Percentiles rank a stretch among this genome's conserved stretches.
Conservation (phyloP, 495 filamentous ascomycete genomes). For the Pyrenula massariospora region DNA sequence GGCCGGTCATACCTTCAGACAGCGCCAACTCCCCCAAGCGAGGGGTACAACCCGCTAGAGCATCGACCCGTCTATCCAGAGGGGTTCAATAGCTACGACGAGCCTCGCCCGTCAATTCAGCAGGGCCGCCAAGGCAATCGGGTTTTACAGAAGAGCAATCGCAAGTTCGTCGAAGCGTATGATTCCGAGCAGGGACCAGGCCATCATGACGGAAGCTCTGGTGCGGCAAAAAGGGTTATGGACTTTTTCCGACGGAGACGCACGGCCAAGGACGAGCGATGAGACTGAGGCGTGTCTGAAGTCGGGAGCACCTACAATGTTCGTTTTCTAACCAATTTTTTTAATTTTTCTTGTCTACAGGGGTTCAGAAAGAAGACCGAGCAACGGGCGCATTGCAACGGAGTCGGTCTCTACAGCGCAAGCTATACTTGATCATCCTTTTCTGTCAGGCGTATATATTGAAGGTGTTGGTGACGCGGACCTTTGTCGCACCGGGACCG, state of each 20-base stretch:
- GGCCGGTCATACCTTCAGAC: constrained; percentile 8
- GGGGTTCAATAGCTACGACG: constrained; percentile 23
- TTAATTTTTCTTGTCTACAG: neutral
- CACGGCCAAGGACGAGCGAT: constrained; percentile 41
- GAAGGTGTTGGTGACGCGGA: neutral
- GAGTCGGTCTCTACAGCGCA: neutral
- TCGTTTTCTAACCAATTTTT: too few species aligned
- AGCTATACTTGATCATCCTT: neutral
- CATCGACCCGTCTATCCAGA: constrained; percentile 28
- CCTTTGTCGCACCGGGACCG: neutral
- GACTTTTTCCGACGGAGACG: constrained; percentile 89
- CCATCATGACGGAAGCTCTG: constrained; percentile 68
- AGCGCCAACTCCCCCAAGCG: constrained; percentile 8
- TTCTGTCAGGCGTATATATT: neutral
- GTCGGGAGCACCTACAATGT: too few species aligned
- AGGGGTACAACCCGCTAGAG: constrained; percentile 12
- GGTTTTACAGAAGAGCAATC: constrained; percentile 69
- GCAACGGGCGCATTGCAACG: neutral
- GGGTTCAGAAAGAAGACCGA: neutral
- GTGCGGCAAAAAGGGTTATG: constrained; percentile 87
- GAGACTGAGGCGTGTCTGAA: too few species aligned
- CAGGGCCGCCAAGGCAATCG: constrained; percentile 33
- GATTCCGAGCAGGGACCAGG: constrained; percentile 57
- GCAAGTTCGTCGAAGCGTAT: constrained; percentile 84
- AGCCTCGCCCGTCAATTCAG: constrained; percentile 32